A percentile compares a stretch with the other conserved stretches of the same genome.
phyloP scores from a whole-genome alignment of 257 asterid genomes.

The Thymus mandschuricus region DNA sequence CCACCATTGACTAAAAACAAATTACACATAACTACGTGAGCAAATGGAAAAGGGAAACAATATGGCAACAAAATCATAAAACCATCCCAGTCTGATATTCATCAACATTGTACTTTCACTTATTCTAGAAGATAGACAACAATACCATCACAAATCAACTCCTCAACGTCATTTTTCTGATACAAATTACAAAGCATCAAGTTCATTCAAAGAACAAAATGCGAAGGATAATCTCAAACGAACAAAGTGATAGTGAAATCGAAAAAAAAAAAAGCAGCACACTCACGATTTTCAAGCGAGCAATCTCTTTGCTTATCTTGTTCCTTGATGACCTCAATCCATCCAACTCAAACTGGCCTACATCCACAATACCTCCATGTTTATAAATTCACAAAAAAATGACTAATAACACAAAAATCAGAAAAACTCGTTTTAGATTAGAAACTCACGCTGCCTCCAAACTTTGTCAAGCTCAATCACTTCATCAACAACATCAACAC shows the following conservation, averaged over 20 bases:
- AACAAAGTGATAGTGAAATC: slow-evolving; percentile 13
- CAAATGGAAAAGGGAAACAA: background rate
- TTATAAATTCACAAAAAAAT: slow-evolving; percentile 4
- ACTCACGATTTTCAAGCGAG: slow-evolving; percentile 78
- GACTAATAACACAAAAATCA: background rate
- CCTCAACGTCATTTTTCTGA: background rate
- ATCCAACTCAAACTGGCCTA: slow-evolving; percentile 89
- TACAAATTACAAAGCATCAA: background rate
- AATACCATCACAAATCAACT: background rate
- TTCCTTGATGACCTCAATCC: slow-evolving; percentile 71
- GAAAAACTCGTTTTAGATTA: background rate
- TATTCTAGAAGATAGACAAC: background rate
- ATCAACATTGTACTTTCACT: background rate
- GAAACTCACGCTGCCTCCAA: slow-evolving; percentile 76
- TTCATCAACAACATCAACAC: slow-evolving; percentile 68
- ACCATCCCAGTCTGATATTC: background rate
- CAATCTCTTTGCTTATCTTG: slow-evolving; percentile 71
- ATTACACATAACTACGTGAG: background rate
- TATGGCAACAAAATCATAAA: background rate
- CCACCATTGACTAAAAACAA: background rate
- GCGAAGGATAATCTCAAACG: background rate
- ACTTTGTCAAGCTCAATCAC: slow-evolving; percentile 74
- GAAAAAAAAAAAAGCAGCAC: background rate
- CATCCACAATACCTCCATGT: slow-evolving; percentile 35
- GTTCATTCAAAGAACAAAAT: background rate